These are phyloP conservation scores for Vaccinium macrocarpon DNA, from an alignment of 148 eudicot genomes.

Conservation along the genomic window DNA sequence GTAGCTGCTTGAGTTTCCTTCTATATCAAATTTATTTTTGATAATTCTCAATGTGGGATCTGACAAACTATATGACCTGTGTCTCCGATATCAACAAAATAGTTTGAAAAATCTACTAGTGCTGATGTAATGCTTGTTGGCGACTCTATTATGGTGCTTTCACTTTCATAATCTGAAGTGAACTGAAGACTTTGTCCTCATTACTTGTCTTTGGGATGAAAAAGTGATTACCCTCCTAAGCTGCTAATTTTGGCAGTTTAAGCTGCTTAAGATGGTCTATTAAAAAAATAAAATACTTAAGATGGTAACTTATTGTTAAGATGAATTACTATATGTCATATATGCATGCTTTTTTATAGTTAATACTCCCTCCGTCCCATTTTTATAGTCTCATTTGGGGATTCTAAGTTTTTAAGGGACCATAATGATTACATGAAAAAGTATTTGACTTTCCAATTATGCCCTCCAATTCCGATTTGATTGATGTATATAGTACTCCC, in stretches of 20 bases:
- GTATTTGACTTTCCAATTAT: no score
- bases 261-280: not conserved
- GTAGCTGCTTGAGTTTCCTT: no score
- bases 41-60: no score
- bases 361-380: no score
- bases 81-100: not conserved
- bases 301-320: not conserved
- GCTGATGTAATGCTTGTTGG: constrained; percentile 1
- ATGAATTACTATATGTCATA: not conserved
- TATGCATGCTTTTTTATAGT: not conserved
- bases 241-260: not conserved
- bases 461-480: no score
- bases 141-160: constrained; percentile 2
- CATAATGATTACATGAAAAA: no score
- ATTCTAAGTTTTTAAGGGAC: no score
- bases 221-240: not conserved
- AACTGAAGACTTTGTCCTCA: not conserved
- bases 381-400: no score
- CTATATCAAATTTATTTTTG: no score
- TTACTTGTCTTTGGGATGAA: not conserved
- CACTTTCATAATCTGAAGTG: not conserved
- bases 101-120: not conserved
- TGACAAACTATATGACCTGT: not conserved
- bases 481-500: no score
- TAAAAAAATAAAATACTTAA: not conserved